Evolutionary conservation across 148 eudicot genomes (phyloP).

Genomic region (Pouteria glomerata): DNA sequence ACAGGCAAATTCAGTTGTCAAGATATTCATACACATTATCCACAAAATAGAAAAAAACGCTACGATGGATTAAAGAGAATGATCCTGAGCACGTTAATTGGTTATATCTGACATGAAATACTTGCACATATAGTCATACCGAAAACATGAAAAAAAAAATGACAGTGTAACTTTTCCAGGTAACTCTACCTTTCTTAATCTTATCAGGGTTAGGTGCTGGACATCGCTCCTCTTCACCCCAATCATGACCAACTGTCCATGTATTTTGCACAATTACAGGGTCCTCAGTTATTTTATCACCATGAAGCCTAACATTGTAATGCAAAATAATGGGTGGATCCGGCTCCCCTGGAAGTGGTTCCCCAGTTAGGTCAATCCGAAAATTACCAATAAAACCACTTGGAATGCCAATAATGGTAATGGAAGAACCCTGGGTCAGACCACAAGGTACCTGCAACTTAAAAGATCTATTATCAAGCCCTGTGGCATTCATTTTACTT

Average conservation of each 20-base stretch:
- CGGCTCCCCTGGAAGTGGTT: conserved; percentile 88
- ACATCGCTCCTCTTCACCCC: conserved; percentile 97
- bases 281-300: conserved; percentile 85
- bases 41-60: background rate
- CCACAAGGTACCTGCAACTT: conserved; percentile 86
- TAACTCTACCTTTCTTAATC: conserved; percentile 61
- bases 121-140: conserved; percentile 6
- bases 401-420: conserved; percentile 87
- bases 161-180: background rate
- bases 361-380: conserved; percentile 78
- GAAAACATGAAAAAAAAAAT: background rate
- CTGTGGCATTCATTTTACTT: conserved; percentile 69
- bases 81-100: no score
- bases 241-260: conserved; percentile 89
- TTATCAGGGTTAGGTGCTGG: conserved; percentile 54
- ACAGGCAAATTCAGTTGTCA: background rate
- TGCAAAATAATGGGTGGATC: conserved; percentile 94
- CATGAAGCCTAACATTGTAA: conserved; percentile 92
- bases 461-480: conserved; percentile 51
- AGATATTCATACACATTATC: no score
- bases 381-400: conserved; percentile 88
- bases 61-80: background rate
- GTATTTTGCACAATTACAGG: conserved; percentile 98
- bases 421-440: conserved; percentile 88
- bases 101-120: conserved; percentile 7